phyloP scores from a whole-genome alignment of 129 eudicot species.

The Centaurea solstitialis region DNA sequence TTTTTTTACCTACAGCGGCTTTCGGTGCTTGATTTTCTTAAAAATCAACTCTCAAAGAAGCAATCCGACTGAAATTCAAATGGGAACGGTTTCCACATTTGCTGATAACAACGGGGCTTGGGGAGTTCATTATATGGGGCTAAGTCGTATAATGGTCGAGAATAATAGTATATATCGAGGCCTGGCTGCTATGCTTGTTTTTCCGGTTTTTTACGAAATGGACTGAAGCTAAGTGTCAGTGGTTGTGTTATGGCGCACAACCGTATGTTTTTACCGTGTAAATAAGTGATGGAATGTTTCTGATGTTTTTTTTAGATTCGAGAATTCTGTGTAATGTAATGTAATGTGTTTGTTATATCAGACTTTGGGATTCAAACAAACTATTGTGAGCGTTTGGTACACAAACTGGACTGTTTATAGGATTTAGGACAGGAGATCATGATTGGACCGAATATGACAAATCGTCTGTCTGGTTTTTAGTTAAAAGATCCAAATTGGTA shows the following conservation, averaged over 20 bases:
- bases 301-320: background rate
- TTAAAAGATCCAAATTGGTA: no score
- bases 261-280: conserved; percentile 23
- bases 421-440: no score
- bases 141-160: conserved; percentile 10
- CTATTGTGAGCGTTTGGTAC: background rate
- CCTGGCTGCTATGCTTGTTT: conserved; percentile 20
- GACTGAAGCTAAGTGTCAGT: background rate
- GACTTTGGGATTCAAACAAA: background rate
- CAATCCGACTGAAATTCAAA: conserved; percentile 33
- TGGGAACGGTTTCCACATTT: background rate
- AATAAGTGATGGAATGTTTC: conserved; percentile 19
- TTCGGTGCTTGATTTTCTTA: conserved; percentile 85
- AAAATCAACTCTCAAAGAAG: conserved; percentile 57
- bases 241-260: background rate
- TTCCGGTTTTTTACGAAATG: conserved; percentile 3
- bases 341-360: background rate
- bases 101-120: conserved; percentile 4
- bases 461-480: no score
- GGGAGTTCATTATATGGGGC: conserved; percentile 15
- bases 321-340: background rate
- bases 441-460: no score
- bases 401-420: no score
- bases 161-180: conserved; percentile 14
- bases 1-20: conserved; percentile 59